Evolutionary conservation across 768 basidiomycete genomes (phyloP), one percentile per base, ranked within the genome.

Genomic region (Mycena haematopus): DNA sequence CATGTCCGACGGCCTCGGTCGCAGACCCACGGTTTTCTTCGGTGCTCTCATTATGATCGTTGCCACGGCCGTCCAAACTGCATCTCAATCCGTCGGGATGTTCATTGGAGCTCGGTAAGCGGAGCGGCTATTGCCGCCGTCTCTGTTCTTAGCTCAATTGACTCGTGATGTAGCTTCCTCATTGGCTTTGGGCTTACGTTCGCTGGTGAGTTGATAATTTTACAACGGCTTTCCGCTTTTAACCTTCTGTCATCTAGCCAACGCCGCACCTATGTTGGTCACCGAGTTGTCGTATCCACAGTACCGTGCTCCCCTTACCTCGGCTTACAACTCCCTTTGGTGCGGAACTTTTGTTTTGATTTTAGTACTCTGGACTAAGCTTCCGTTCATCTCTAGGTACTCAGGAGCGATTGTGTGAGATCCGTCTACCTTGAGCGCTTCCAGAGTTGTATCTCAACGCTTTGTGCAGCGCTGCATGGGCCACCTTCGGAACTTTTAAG

Each of bases 261-360:
- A 85, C 68, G 86, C 91, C 50, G 91, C 93, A 11, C 92, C 93
- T 8, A 83, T 94, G 80, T 75, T 95, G 77, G 87, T 95, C 58
- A 88, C 91, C 46, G 93, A 95, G 76, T 75, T 95, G 19, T 82
- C 92, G 1, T 94, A 93, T 73, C 93, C 93, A 10, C 78, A 83
- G 14, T 89, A 95, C 74, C 92, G 93, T 67, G 89, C 87, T 15
- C 86, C 86, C 35, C 75, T 95, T 62, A 94, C 91, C 19, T 87
- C 90, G 2, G 75, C 86, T 47, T 92, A 90, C 79, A 92, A 93
- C 79, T 89, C 90, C 35, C 86, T 93, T 63, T 94, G 93, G 92
- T 91, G 91, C 72, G 9, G 29, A 4, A 31, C 9, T 31, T 31
- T 31, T 31, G n/a, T 31, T 9, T 31, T 31, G n/a, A 4, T 9